Conservation (phyloP, 2,329 filamentous ascomycete species). For the Fusarium irregulare region DNA sequence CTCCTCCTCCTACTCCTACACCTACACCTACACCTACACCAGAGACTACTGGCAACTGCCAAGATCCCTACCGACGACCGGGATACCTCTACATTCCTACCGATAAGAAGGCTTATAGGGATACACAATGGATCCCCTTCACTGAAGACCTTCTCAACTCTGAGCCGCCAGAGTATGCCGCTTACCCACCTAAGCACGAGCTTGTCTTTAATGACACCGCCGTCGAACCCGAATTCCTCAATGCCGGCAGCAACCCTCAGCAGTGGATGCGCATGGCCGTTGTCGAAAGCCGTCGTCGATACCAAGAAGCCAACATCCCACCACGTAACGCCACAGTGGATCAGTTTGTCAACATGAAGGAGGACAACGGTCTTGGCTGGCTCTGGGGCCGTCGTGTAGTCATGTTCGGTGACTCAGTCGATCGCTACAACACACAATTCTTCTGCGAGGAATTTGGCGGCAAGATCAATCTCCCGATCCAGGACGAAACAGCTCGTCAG, state of each 20-base stretch:
- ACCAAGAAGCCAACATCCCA: background rate
- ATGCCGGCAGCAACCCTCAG: slow-evolving; percentile 17
- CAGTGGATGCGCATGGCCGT: slow-evolving; percentile 38
- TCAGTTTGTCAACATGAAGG: slow-evolving; percentile 28
- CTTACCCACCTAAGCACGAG: slow-evolving; percentile 50
- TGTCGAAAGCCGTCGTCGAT: slow-evolving; percentile 22
- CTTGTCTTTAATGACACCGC: slow-evolving; percentile 79
- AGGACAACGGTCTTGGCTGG: slow-evolving; percentile 21
- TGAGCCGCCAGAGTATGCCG: slow-evolving; percentile 58
- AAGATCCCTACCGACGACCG: slow-evolving; percentile 59
- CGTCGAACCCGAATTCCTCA: slow-evolving; percentile 30
- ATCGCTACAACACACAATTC: slow-evolving; percentile 33
- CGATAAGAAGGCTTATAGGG: slow-evolving; percentile 71
- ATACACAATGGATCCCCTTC: slow-evolving; percentile 50
- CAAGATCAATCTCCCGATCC: slow-evolving; percentile 16
- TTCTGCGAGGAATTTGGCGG: slow-evolving; percentile 32
- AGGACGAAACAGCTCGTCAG: slow-evolving; percentile 8
- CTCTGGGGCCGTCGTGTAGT: slow-evolving; percentile 33
- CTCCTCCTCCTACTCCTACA: slow-evolving; percentile 1
- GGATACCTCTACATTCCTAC: slow-evolving; percentile 63
- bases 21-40: slow-evolving; percentile 3
- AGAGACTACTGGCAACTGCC: slow-evolving; percentile 19
- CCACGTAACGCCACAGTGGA: background rate
- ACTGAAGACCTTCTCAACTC: slow-evolving; percentile 68
- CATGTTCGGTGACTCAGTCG: slow-evolving; percentile 36